Evolutionary conservation across 1,284 basidiomycete genomes (phyloP), one percentile per base, ranked within the genome.

Genomic region (Rhodotorula sp.): DNA sequence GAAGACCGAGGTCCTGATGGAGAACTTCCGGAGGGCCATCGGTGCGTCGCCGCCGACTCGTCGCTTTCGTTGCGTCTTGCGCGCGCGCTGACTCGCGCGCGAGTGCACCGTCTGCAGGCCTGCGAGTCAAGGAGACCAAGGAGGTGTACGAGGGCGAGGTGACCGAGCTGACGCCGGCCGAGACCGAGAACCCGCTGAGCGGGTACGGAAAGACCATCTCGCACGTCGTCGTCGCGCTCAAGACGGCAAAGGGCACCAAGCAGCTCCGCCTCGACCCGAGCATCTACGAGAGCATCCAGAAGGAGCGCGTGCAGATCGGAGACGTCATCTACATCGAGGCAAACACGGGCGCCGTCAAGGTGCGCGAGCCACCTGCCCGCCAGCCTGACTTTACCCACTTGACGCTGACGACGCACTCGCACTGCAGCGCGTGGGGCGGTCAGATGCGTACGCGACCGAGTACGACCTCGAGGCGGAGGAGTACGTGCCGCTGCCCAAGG

Each of bases 71-170:
- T 16, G 49, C 9, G 45, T 34, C n/a, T 12, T 17, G 21, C 23
- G 13, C 7, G 27, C 50, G 4, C 23, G n/a, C 46, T 44, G 7
- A 25, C 17, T 34, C 52, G 2, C n/a, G 9, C 25, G n/a, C 9
- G 16, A 16, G 21, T n/a, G 45, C 7, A 14, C 16, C 23, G 21
- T 49, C 1, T n/a, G 19, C 79, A 96, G 93, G 94, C 64, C 86
- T 97, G 45, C 88, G 93, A 80, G 94, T 97, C 85, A 97, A 97
- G 82, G 96, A 99, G 83, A 97, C 94, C 4, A 99, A 99, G 81
- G 94, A 97, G 80, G 94, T 99, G 14, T 99, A 96, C 82, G 96
- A 99, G 82, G 96, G 96, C 71, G 97, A 99, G 83, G 91, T 99
- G 48, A 98, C 95, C 13, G 96, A 99, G 80, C 84, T 99, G 72